phyloP scores from a whole-genome alignment of 306 rosid genomes.

The Trichosanthes truncata region DNA sequence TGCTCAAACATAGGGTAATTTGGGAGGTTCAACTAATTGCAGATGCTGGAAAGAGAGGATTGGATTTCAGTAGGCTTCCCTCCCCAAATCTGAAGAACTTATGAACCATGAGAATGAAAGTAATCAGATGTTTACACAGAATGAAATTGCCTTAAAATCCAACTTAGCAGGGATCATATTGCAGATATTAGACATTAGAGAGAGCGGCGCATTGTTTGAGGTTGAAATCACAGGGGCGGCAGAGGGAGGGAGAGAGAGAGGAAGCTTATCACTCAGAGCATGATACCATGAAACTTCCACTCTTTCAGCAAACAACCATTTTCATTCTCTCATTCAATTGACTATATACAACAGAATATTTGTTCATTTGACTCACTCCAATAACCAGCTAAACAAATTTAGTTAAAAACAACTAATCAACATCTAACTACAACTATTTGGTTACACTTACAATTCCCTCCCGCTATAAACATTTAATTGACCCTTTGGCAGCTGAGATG shows the following conservation, averaged over 20 bases:
- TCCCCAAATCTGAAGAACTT: background rate
- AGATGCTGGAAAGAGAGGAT: background rate
- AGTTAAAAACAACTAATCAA: background rate
- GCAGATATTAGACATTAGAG: background rate
- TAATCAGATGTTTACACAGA: background rate
- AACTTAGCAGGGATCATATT: background rate
- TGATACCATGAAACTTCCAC: background rate
- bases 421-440: background rate
- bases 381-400: background rate
- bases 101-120: background rate
- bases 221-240: background rate
- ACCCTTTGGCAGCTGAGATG: background rate
- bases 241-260: background rate
- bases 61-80: background rate
- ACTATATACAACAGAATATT: background rate
- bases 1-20: background rate
- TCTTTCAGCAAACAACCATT: background rate
- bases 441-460: background rate
- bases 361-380: background rate
- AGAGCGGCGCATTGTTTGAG: background rate
- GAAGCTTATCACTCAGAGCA: background rate
- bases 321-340: background rate
- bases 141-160: background rate
- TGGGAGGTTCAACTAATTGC: background rate
- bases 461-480: background rate